Evolutionary conservation across 2,329 filamentous ascomycete species (phyloP), one percentile per base, ranked within the genome.

Genomic region (Helotiales sp.): DNA sequence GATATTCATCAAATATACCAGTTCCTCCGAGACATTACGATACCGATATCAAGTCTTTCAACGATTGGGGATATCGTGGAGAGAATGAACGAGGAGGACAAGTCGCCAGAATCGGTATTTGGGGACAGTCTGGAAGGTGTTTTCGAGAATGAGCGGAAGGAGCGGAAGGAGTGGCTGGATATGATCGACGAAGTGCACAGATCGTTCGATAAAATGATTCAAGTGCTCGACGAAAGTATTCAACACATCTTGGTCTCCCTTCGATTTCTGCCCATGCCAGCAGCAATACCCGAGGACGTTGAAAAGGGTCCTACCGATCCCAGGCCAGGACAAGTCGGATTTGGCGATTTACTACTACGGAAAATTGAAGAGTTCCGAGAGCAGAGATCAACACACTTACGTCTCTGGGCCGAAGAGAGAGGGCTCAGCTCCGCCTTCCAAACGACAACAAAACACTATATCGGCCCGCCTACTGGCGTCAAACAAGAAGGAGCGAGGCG

Each of bases 11-110:
- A 85, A 34, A 82, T 90, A 1, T 87, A 86, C 72, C 83, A 83
- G 57, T 80, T 86, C 6, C 75, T 92, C 24, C 84, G 89, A 24
- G 79, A 81, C 8, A 83, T 91, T 26, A 83, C 90, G 76, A 82
- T 91, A 15, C 91, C 91, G 0, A 79, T 91, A 22, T 80, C 87
- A 3, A 90, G 91, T 0, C 82, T 93, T 49, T 86, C 85, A 50
- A 90, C 89, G 1, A 84, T 92, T 7, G 86, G 90, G 40, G 90
- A 93, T 74, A 87, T 93, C 4, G 91, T 93, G 70, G 84, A 89
- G 70, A 83, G 89, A 5, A 81, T 89, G 13, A 86, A 87, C 1
- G 85, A 89, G 65, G 76, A 61, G n/a, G 17, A n/a, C 3, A 32
- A 26, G 2, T 8, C 20, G 20, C 26, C 55, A 1, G 30, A 47